A percentile compares a stretch with the other conserved stretches of the same genome.
Evolutionary conservation across 345 rosid genomes (phyloP).

Genomic region (Pelargonium nanum): DNA sequence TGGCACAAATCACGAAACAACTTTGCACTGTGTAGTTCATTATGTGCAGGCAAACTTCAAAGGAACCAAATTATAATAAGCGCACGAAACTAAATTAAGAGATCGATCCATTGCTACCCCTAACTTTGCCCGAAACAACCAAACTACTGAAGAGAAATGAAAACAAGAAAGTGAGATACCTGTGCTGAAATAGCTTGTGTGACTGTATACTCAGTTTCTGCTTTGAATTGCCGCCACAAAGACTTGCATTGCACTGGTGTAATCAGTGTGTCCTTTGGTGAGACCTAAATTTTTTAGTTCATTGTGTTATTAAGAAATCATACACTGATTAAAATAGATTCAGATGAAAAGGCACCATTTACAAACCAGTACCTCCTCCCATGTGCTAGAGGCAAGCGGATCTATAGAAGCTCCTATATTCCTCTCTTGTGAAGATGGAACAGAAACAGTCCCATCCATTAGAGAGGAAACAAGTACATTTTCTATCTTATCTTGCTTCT

Average conservation of each 20-base stretch:
- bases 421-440: slow-evolving; percentile 23
- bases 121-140: too few relatives aligned
- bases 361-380: slow-evolving; percentile 61
- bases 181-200: slow-evolving; percentile 99
- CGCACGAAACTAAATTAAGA: too few relatives aligned
- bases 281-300: slow-evolving; percentile 35
- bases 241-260: slow-evolving; percentile 94
- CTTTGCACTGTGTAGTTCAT: too few relatives aligned
- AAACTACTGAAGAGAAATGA: background rate
- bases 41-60: too few relatives aligned
- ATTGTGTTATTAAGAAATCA: background rate
- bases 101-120: too few relatives aligned
- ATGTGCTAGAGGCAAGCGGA: slow-evolving; percentile 77
- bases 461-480: slow-evolving; percentile 39
- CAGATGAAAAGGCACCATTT: background rate
- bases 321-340: too few relatives aligned
- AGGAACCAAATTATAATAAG: too few relatives aligned
- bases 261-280: slow-evolving; percentile 69
- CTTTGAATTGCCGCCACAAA: slow-evolving; percentile 94
- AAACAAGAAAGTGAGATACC: slow-evolving; percentile 26
- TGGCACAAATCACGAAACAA: too few relatives aligned
- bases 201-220: slow-evolving; percentile 85
- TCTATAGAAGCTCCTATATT: slow-evolving; percentile 38
- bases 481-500: slow-evolving; percentile 55
- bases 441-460: slow-evolving; percentile 27